Evolutionary conservation across 768 basidiomycete genomes (phyloP), one percentile per base, ranked within the genome.

Genomic region (Psilocybe cyanescens): DNA sequence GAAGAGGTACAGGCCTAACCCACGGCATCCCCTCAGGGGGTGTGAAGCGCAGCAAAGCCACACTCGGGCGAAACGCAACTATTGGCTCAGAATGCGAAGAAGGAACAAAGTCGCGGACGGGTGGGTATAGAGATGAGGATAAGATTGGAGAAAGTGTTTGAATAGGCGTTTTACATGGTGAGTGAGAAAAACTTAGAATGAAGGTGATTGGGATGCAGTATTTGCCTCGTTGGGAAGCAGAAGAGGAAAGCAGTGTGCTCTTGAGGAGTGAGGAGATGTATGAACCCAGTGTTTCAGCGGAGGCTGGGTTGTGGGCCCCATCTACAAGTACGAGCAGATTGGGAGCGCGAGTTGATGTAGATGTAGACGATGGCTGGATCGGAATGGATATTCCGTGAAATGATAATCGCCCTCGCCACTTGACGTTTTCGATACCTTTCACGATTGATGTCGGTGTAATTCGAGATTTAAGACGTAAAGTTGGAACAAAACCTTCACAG

Each of bases 301-400:
- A 94, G 4, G 92, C 88, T 8, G 87, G 76, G 71, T 99, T 99
- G 73, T 99, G 97, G 0, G 97, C 97, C 2, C 97, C 97, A 69
- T 99, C 97, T 3, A 89, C 90, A 8, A 99, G 82, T 9, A 96
- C 74, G 7, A 83, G 65, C 8, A 75, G 63, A 31, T 58, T 9
- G 58, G 4, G 29, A 35, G 35, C 1, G 1, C 24, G 24, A 24
- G 33, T 35, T 35, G 33, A 35, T 35, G 33, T 11, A 0, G 33
- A 35, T 7, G 33, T 35, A 3, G 6, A 35, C 6, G 11, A 49
- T 28, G n/a, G 60, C 31, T 50, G 33, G 7, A 35, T 37, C 9
- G 64, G 55, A n/a, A 73, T 60, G 59, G 65, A 68, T 61, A 83
- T 47, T 2, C 66, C 63, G 62, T 86, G 85, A 73, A 89, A 97